A percentile compares a stretch with the other conserved stretches of the same genome.
Conservation (phyloP, 169 alveolate species). For the Eimeria sp. region DNA sequence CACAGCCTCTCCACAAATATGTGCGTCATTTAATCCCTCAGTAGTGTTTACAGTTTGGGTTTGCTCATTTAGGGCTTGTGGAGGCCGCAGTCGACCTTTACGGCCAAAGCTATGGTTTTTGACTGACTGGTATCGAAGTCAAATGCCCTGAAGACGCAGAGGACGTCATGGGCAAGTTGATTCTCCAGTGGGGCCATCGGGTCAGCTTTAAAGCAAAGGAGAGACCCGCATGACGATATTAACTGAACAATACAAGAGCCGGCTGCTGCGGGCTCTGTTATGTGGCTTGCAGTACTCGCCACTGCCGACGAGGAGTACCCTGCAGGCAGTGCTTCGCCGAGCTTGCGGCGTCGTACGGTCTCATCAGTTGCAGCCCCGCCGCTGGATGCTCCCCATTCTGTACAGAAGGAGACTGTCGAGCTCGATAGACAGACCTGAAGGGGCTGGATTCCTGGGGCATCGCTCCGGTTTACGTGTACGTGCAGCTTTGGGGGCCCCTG, state of each 20-base stretch:
- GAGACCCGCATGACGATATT: slow-evolving; percentile 47
- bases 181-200: slow-evolving; percentile 37
- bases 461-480: background rate
- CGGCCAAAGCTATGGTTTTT: background rate
- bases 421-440: slow-evolving; percentile 18
- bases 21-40: background rate
- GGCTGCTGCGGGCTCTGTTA: background rate
- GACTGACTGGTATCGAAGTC: slow-evolving; percentile 64
- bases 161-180: slow-evolving; percentile 53
- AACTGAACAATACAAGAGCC: slow-evolving; percentile 2
- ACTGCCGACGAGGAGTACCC: slow-evolving; percentile 6
- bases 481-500: slow-evolving; percentile 46
- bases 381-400: slow-evolving; percentile 24
- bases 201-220: slow-evolving; percentile 21
- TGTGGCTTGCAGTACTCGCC: slow-evolving; percentile 2
- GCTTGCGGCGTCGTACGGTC: background rate
- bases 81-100: background rate
- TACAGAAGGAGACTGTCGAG: slow-evolving; percentile 38
- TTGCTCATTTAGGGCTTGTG: background rate
- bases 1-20: background rate
- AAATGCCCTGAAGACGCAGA: slow-evolving; percentile 48
- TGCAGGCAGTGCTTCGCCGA: slow-evolving; percentile 7
- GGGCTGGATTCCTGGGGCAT: background rate
- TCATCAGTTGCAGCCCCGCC: background rate
- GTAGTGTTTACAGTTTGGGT: background rate